These are phyloP conservation scores for Tricholomella constricta DNA, from an alignment of 768 basidiomycete species.

Conservation along the genomic window DNA sequence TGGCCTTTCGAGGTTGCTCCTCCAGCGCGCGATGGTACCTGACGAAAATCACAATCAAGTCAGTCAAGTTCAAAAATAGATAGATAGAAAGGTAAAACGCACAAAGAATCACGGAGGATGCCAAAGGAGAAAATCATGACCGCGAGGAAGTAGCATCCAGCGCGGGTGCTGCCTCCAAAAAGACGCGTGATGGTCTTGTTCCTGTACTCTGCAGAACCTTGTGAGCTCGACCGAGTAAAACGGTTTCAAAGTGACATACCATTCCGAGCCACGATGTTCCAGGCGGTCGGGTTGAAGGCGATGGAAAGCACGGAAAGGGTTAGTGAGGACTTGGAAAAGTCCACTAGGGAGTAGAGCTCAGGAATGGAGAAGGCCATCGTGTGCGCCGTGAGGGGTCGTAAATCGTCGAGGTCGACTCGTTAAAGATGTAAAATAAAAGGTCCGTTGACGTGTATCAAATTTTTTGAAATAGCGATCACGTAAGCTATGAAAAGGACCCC, in stretches of 20 bases:
- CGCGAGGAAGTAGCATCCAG: conserved; percentile 89
- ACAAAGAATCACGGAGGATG: conserved; percentile 85
- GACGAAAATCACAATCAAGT: neutral
- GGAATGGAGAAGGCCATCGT: conserved; percentile 15
- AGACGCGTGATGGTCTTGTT: conserved; percentile 87
- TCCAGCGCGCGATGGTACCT: conserved; percentile 77
- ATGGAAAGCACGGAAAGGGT: conserved; percentile 69
- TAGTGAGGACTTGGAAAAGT: conserved; percentile 67
- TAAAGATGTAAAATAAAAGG: neutral
- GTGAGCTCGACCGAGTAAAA: conserved; percentile 1
- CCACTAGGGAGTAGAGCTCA: conserved; percentile 40
- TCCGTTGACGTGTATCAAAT: neutral
- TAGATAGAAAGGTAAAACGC: conserved; percentile 35
- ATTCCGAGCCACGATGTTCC: conserved; percentile 94
- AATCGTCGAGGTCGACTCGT: conserved; percentile 9
- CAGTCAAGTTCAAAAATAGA: neutral
- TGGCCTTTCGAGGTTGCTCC: conserved; percentile 69
- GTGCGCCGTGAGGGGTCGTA: conserved; percentile 11
- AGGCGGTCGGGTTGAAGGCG: conserved; percentile 89
- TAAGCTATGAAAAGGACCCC: too few species aligned
- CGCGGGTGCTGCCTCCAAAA: conserved; percentile 69
- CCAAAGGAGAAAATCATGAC: conserved; percentile 84
- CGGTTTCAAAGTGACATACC: conserved; percentile 49
- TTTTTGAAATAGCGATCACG: conserved; percentile 7
- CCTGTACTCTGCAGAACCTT: conserved; percentile 49